Conservation (phyloP, 2,329 filamentous ascomycete genomes). For the Xylariaceae sp. region DNA sequence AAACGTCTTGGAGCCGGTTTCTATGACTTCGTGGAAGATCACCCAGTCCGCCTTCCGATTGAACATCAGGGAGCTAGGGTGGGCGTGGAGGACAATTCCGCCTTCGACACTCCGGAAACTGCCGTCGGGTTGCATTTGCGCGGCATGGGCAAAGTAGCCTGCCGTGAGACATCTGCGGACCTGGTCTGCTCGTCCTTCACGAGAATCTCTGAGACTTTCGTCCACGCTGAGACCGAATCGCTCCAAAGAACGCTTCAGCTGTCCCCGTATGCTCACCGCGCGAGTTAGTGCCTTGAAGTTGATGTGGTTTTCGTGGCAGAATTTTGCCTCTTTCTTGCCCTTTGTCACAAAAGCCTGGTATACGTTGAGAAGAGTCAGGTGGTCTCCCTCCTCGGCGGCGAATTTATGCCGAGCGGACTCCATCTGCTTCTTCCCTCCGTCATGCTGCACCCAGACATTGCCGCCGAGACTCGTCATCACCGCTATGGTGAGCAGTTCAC, state of each 20-base stretch:
- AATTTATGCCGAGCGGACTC: slow-evolving; percentile 76
- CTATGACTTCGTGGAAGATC: slow-evolving; percentile 87
- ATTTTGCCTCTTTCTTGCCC: slow-evolving; percentile 76
- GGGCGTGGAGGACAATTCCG: slow-evolving; percentile 71
- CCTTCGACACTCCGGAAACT: slow-evolving; percentile 83
- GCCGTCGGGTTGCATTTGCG: slow-evolving; percentile 89
- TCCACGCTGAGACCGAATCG: slow-evolving; percentile 69
- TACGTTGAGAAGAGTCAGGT: slow-evolving; percentile 87
- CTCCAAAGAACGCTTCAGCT: slow-evolving; percentile 82
- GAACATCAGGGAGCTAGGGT: slow-evolving; percentile 92
- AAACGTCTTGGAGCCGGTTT: slow-evolving; percentile 81
- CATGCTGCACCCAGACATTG: slow-evolving; percentile 74
- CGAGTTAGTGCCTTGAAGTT: slow-evolving; percentile 81
- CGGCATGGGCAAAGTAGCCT: slow-evolving; percentile 90
- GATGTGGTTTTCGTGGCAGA: slow-evolving; percentile 80
- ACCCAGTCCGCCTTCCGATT: slow-evolving; percentile 97
- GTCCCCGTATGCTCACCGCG: slow-evolving; percentile 79
- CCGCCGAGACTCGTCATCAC: slow-evolving; percentile 89
- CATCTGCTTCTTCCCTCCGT: slow-evolving; percentile 68
- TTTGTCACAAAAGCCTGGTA: slow-evolving; percentile 82
- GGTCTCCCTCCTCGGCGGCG: slow-evolving; percentile 88
- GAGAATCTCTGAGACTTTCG: slow-evolving; percentile 48
- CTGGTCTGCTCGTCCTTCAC: slow-evolving; percentile 54
- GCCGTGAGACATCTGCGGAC: slow-evolving; percentile 81
- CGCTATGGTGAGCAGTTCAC: slow-evolving; percentile 84